Conservation (phyloP, 176 grass and related monocot genomes). For the Phoenix roebelenii region DNA sequence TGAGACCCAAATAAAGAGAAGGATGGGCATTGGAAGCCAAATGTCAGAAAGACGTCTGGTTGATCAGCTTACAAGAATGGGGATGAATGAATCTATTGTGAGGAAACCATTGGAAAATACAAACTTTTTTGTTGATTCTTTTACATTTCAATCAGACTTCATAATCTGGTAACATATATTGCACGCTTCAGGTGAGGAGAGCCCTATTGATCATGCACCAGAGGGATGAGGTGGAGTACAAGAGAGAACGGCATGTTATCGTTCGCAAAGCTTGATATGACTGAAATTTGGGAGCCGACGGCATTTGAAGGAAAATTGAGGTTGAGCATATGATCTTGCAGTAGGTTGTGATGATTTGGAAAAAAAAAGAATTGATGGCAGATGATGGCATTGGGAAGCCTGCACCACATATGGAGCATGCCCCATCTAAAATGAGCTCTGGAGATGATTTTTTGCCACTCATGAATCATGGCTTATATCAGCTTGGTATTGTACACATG, state of each 20-base stretch:
- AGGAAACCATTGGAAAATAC: conserved; percentile 8
- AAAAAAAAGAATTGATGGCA: too few species aligned
- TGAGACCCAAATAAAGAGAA: conserved; percentile 84
- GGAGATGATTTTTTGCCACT: too few species aligned
- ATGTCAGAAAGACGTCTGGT: conserved; percentile 78
- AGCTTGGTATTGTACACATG: too few species aligned
- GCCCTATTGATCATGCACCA: conserved; percentile 96
- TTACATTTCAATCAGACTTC: too few species aligned
- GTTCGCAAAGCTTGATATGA: conserved; percentile 66
- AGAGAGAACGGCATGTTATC: conserved; percentile 79
- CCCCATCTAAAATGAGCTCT: too few species aligned
- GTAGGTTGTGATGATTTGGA: too few species aligned
- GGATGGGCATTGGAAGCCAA: conserved; percentile 95
- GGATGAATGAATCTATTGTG: conserved; percentile 91
- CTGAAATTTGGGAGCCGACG: not conserved
- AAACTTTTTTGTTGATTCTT: too few species aligned
- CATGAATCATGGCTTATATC: too few species aligned
- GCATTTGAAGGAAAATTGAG: too few species aligned
- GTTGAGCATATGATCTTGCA: too few species aligned
- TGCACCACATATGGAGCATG: too few species aligned
- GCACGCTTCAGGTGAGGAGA: conserved; percentile 65
- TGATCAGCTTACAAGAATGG: conserved; percentile 69
- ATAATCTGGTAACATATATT: not conserved
- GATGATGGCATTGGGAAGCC: too few species aligned
- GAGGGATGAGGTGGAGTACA: conserved; percentile 94